A percentile compares a stretch with the other conserved stretches of the same genome.
phyloP scores from a whole-genome alignment of 2,329 filamentous ascomycete species.

The Paecilomyces variotii region DNA sequence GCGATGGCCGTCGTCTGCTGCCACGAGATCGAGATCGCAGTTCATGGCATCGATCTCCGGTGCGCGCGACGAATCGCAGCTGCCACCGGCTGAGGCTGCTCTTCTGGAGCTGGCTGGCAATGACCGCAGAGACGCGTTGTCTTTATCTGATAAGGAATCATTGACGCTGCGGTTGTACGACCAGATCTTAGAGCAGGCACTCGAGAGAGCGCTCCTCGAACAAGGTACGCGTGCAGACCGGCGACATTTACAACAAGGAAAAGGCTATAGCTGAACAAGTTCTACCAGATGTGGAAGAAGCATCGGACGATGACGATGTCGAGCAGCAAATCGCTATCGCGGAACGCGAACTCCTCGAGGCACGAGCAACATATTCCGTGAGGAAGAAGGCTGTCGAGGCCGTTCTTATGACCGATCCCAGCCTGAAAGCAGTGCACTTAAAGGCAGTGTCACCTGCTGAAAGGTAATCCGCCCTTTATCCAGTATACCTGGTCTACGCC shows the following conservation, averaged over 20 bases:
- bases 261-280: slow-evolving; percentile 4
- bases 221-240: slow-evolving; percentile 21
- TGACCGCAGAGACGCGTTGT: slow-evolving; percentile 40
- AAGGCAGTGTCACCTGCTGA: slow-evolving; percentile 59
- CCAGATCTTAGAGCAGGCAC: slow-evolving; percentile 59
- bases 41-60: slow-evolving; percentile 28
- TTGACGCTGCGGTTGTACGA: slow-evolving; percentile 63
- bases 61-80: slow-evolving; percentile 18
- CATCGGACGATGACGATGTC: slow-evolving; percentile 45
- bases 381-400: slow-evolving; percentile 61
- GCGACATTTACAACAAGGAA: neutral
- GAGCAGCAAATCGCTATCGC: slow-evolving; percentile 45
- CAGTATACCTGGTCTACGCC: slow-evolving; percentile 1
- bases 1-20: slow-evolving; percentile 6
- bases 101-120: slow-evolving; percentile 37
- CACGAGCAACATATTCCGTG: slow-evolving; percentile 61
- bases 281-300: slow-evolving; percentile 23
- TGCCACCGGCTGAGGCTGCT: slow-evolving; percentile 25
- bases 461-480: slow-evolving; percentile 42
- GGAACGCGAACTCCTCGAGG: slow-evolving; percentile 60
- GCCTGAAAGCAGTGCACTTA: slow-evolving; percentile 68
- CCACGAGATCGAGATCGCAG: slow-evolving; percentile 6
- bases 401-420: slow-evolving; percentile 64
- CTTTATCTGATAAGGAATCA: slow-evolving; percentile 59
- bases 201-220: slow-evolving; percentile 62